Evolutionary conservation across 164 flowering plant species (phyloP).

Genomic region (Amborella trichopoda): DNA sequence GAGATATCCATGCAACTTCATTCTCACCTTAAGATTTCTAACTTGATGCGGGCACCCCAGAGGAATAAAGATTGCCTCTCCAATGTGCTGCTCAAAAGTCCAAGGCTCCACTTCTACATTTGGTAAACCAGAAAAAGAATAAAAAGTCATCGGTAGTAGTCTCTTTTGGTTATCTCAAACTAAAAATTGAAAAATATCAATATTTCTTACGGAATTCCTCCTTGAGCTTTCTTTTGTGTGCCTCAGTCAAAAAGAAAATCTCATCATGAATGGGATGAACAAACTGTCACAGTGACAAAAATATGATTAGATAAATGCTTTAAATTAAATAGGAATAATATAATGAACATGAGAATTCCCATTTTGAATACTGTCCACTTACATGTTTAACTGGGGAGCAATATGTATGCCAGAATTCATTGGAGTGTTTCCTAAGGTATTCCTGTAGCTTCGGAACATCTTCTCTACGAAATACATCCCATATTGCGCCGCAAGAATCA

Average conservation of each 20-base stretch:
- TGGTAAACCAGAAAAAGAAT: not conserved
- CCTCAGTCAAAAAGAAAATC: constrained; percentile 21
- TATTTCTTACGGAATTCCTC: constrained; percentile 27
- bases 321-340: not conserved
- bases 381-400: constrained; percentile 31
- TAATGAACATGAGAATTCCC: not conserved
- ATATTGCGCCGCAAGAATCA: constrained; percentile 42
- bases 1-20: not conserved
- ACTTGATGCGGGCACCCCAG: constrained; percentile 83
- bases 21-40: constrained; percentile 46
- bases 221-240: constrained; percentile 38
- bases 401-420: constrained; percentile 26
- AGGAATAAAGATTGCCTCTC: constrained; percentile 73
- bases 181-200: constrained; percentile 1
- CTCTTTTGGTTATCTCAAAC: not conserved
- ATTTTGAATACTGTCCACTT: constrained; percentile 8
- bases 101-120: constrained; percentile 58
- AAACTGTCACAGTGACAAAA: constrained; percentile 18
- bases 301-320: constrained; percentile 2
- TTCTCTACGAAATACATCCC: constrained; percentile 80
- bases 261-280: constrained; percentile 44
- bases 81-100: constrained; percentile 59
- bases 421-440: constrained; percentile 41
- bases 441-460: constrained; percentile 64
- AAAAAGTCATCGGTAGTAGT: not conserved